A percentile compares a stretch with the other conserved stretches of the same genome.
These are phyloP conservation scores for Diplodia corticola DNA, from an alignment of 2,329 filamentous ascomycete species.

Conservation along the genomic window DNA sequence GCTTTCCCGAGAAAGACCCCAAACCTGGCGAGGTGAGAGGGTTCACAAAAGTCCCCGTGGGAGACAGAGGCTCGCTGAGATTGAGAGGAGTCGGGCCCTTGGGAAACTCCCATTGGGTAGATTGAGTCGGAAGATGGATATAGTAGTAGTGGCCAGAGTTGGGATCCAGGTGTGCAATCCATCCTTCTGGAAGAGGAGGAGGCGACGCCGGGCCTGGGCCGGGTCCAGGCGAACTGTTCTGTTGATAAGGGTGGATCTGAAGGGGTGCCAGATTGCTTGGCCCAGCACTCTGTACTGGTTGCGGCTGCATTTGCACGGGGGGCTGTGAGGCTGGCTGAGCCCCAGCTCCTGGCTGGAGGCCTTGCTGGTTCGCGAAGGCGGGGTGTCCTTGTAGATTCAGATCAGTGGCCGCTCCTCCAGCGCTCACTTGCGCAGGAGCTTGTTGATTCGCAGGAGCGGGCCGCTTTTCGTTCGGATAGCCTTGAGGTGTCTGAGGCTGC, in stretches of 20 bases:
- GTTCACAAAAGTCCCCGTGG: slow-evolving; percentile 59
- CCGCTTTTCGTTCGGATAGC: slow-evolving; percentile 77
- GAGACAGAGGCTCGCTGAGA: slow-evolving; percentile 82
- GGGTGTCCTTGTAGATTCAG: slow-evolving; percentile 66
- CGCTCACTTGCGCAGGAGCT: slow-evolving; percentile 31
- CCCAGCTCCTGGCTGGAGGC: slow-evolving; percentile 39
- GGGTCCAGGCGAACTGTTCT: slow-evolving; percentile 36
- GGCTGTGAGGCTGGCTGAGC: slow-evolving; percentile 49
- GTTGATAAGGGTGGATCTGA: slow-evolving; percentile 37
- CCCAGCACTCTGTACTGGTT: slow-evolving; percentile 49
- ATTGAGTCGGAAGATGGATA: slow-evolving; percentile 91
- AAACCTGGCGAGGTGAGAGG: slow-evolving; percentile 48
- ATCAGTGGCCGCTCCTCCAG: slow-evolving; percentile 36
- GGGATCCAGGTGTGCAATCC: slow-evolving; percentile 95
- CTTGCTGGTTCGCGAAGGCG: slow-evolving; percentile 77
- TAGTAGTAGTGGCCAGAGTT: slow-evolving; percentile 99
- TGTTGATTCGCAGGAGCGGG: slow-evolving; percentile 47
- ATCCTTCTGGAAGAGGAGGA: slow-evolving; percentile 91
- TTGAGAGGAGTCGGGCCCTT: slow-evolving; percentile 91
- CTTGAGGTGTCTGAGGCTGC: slow-evolving; percentile 46
- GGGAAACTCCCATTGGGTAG: slow-evolving; percentile 98
- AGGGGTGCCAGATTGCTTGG: slow-evolving; percentile 40
- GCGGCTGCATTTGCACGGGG: slow-evolving; percentile 37
- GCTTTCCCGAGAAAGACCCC: slow-evolving; percentile 59
- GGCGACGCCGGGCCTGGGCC: slow-evolving; percentile 73